These are phyloP conservation scores for Styphnolobium japonicum DNA, from an alignment of 306 rosid species.

Conservation along the genomic window DNA sequence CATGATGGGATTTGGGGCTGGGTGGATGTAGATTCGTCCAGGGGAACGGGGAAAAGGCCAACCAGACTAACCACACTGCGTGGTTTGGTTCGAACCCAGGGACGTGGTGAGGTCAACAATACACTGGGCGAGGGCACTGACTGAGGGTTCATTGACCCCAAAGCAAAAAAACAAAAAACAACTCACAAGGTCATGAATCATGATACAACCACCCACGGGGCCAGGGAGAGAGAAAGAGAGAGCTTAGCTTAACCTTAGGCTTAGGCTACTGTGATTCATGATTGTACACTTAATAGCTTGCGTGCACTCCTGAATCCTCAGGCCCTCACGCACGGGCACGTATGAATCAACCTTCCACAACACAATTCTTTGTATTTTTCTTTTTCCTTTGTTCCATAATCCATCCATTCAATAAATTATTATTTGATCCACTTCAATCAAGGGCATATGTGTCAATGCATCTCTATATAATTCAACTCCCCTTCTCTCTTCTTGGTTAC, in stretches of 20 bases:
- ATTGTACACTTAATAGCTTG: slow-evolving; percentile 62
- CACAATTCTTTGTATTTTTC: not conserved
- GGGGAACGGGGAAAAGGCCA: slow-evolving; percentile 38
- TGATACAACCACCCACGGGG: slow-evolving; percentile 31
- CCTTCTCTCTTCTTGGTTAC: slow-evolving; percentile 40
- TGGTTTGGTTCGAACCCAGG: slow-evolving; percentile 29
- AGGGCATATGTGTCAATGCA: slow-evolving; percentile 59
- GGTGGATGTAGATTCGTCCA: slow-evolving; percentile 28
- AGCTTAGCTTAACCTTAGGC: not conserved
- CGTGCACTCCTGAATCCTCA: slow-evolving; percentile 55
- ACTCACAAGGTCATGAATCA: slow-evolving; percentile 1
- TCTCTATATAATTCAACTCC: slow-evolving; percentile 62
- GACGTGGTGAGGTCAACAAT: slow-evolving; percentile 23
- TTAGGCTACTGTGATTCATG: slow-evolving; percentile 38
- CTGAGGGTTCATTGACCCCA: slow-evolving; percentile 26
- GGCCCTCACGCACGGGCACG: slow-evolving; percentile 45
- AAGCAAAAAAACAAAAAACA: not conserved
- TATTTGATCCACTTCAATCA: slow-evolving; percentile 13
- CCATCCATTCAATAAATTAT: not conserved
- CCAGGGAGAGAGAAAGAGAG: not conserved
- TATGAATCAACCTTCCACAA: slow-evolving; percentile 30
- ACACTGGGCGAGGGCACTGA: not conserved
- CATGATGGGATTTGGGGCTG: slow-evolving; percentile 22
- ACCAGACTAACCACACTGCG: slow-evolving; percentile 12
- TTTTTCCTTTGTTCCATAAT: no score